Evolutionary conservation across 495 filamentous ascomycete species (phyloP).

Genomic region (Diplogelasinospora grovesii): DNA sequence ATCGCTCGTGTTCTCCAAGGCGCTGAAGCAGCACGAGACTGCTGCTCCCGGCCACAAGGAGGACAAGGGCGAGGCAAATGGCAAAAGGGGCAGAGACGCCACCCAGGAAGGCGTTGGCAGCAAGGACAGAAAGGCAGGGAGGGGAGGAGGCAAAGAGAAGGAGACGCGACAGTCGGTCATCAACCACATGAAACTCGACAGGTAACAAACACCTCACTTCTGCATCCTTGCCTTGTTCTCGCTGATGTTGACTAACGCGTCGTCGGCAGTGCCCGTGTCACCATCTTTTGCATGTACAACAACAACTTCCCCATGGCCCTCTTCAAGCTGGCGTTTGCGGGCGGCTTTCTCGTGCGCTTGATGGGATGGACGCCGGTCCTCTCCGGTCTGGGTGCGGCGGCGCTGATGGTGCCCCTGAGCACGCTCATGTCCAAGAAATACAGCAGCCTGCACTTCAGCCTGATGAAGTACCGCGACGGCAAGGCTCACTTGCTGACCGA

Average conservation of each 20-base stretch:
- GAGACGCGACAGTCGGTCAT: slow-evolving; percentile 20
- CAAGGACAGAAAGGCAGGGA: too few species aligned
- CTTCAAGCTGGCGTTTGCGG: slow-evolving; percentile 49
- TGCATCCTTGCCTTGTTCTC: too few species aligned
- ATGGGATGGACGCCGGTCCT: slow-evolving; percentile 59
- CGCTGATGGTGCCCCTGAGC: slow-evolving; percentile 53
- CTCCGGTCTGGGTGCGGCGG: slow-evolving; percentile 50
- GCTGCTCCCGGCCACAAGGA: slow-evolving; percentile 42
- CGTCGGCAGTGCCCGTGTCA: slow-evolving; percentile 51
- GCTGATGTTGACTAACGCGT: too few species aligned
- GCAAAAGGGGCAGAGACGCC: too few species aligned
- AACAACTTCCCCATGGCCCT: slow-evolving; percentile 48
- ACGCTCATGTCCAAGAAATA: slow-evolving; percentile 51
- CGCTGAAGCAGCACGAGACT: slow-evolving; percentile 61
- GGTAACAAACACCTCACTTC: too few species aligned
- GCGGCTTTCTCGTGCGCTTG: slow-evolving; percentile 50
- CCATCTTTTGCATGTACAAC: slow-evolving; percentile 53
- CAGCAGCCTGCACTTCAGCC: slow-evolving; percentile 46
- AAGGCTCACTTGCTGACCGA: slow-evolving; percentile 65
- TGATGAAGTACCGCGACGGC: slow-evolving; percentile 64
- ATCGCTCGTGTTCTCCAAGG: slow-evolving; percentile 61
- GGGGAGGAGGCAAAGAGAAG: too few species aligned
- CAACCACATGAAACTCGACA: slow-evolving; percentile 36
- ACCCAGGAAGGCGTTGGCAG: too few species aligned
- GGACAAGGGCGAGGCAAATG: slow-evolving; percentile 10